Evolutionary conservation across 106 monocot species (phyloP).

Genomic region (Gastrodia elata): DNA sequence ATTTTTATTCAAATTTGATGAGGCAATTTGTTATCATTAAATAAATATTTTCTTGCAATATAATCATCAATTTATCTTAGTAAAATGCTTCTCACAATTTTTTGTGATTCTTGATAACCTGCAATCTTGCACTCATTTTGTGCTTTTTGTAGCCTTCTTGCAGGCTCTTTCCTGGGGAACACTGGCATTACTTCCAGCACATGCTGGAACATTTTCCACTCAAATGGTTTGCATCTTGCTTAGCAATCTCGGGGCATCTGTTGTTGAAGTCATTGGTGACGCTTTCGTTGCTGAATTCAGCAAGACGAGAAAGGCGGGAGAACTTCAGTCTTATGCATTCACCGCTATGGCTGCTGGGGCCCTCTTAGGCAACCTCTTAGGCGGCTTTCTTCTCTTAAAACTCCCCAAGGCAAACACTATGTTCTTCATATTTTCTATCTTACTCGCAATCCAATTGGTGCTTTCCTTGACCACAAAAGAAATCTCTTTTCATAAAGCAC

Average conservation of each 20-base stretch:
- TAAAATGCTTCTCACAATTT: neutral
- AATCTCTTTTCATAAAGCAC: slow-evolving; percentile 1
- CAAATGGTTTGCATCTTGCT: slow-evolving; percentile 71
- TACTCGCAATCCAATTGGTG: slow-evolving; percentile 51
- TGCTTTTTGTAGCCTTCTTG: slow-evolving; percentile 36
- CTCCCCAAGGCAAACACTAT: slow-evolving; percentile 51
- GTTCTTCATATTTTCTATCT: slow-evolving; percentile 48
- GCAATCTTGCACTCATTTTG: neutral
- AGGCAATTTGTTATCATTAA: too few relatives aligned
- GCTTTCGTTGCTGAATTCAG: slow-evolving; percentile 67
- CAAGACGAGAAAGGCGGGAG: slow-evolving; percentile 33
- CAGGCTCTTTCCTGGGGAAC: slow-evolving; percentile 78
- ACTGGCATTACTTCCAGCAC: slow-evolving; percentile 40
- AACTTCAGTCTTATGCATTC: slow-evolving; percentile 69
- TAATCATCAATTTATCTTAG: too few relatives aligned
- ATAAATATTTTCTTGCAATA: too few relatives aligned
- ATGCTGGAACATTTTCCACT: slow-evolving; percentile 29
- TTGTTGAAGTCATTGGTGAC: slow-evolving; percentile 69
- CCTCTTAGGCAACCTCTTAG: slow-evolving; percentile 62
- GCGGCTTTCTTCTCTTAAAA: slow-evolving; percentile 50
- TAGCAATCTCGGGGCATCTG: slow-evolving; percentile 69
- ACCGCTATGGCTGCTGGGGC: slow-evolving; percentile 58
- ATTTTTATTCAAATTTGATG: too few relatives aligned
- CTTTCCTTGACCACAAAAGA: slow-evolving; percentile 49
- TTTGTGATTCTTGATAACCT: neutral